These are phyloP conservation scores for Plasmodium falciparum DNA, from an alignment of 169 alveolate genomes.

Conservation along the genomic window DNA sequence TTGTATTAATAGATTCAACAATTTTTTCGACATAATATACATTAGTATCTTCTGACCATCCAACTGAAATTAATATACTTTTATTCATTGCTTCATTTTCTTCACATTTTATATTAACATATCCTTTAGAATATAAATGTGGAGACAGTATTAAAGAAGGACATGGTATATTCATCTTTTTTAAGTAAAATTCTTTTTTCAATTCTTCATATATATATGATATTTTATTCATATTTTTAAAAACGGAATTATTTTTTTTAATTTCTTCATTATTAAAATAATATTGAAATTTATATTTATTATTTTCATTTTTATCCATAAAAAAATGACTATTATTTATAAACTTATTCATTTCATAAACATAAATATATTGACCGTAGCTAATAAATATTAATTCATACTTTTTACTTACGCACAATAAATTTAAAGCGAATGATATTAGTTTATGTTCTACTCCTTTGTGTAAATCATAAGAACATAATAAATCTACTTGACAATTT, in stretches of 20 bases:
- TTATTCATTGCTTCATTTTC: slow-evolving; percentile 37
- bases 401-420: slow-evolving; percentile 67
- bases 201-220: slow-evolving; percentile 46
- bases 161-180: slow-evolving; percentile 20
- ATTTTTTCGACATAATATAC: slow-evolving; percentile 66
- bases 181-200: slow-evolving; percentile 40
- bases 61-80: slow-evolving; percentile 57
- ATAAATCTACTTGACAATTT: slow-evolving; percentile 23
- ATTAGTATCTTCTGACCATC: slow-evolving; percentile 69
- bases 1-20: slow-evolving; percentile 60
- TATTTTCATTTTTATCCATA: slow-evolving; percentile 1
- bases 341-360: slow-evolving; percentile 45
- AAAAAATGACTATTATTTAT: slow-evolving; percentile 21
- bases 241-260: slow-evolving; percentile 26
- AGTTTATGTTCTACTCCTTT: slow-evolving; percentile 44
- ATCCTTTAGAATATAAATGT: slow-evolving; percentile 49
- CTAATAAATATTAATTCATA: slow-evolving; percentile 58
- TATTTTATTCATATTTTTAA: slow-evolving; percentile 54
- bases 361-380: slow-evolving; percentile 47
- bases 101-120: slow-evolving; percentile 67
- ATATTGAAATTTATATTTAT: not conserved
- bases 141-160: slow-evolving; percentile 55
- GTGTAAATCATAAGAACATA: slow-evolving; percentile 29
- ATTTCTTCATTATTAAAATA: slow-evolving; percentile 40
- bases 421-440: slow-evolving; percentile 58